Evolutionary conservation across 23 red algal species (phyloP), one percentile per base, ranked within the genome.

Genomic region (Cyanidioschyzon merolae): DNA sequence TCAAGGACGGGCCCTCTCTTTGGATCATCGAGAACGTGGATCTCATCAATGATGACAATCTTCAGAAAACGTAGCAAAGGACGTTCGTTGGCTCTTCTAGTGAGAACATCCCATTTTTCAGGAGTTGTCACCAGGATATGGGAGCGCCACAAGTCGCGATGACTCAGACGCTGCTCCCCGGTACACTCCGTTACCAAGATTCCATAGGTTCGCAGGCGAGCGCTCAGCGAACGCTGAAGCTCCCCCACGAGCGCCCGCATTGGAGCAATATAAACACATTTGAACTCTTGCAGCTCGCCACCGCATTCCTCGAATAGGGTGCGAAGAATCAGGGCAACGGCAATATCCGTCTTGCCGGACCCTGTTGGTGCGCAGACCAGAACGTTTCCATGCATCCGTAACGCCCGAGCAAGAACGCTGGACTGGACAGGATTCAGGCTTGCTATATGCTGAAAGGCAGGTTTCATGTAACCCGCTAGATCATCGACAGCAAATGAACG

Each of bases 61-160:
- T 71, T 76, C 37, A 79, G 79, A 34, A 67, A 74, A 21, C 84
- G 83, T 29, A 80, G 79, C 15, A 39, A 26, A 0, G 38, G 74
- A 2, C 78, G 57, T 40, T 81, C 78, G 26, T 71, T 40, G 1
- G 82, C 77, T 59, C 89, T 88, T 24, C 94, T 79, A 15, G 88
- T 98, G 18, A 98, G 63, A n/a, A 98, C 88, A 26, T 98, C 94
- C 94, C 94, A 98, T 68, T 98, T 98, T 67, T 98, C 94, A 1
- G 94, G 94, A 27, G 94, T 98, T 37, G 89, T 90, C 0, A 98
- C 94, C 2, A 98, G 82, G 18, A 98, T 83, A 25, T 91, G 89
- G 15, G 94, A 91, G 27, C 79, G 37, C 34, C 77, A 79, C 39
- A 86, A 82, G 71, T 91, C 88, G 35, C 77, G 40, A 37, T 76